Evolutionary conservation across 352 stramenopile species (phyloP).

Genomic region (Chrysophaeum taylorii): DNA sequence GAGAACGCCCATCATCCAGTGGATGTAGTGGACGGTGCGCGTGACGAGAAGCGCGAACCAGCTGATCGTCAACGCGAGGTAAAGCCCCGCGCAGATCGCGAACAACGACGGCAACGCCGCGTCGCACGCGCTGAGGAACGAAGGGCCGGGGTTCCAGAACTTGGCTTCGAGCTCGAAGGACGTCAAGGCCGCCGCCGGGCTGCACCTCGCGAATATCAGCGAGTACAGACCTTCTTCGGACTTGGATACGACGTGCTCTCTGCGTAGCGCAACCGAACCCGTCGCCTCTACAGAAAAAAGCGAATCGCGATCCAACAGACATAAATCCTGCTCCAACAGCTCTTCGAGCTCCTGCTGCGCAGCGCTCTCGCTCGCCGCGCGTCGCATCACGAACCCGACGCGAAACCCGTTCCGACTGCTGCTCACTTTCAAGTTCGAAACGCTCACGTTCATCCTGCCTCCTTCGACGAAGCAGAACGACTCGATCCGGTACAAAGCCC

Average conservation of each 20-base stretch:
- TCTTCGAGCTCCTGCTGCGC: conserved; percentile 38
- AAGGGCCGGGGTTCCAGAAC: conserved; percentile 58
- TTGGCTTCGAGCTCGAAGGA: conserved; percentile 58
- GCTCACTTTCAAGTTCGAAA: conserved; percentile 43
- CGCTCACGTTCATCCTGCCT: conserved; percentile 56
- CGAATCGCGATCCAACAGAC: conserved; percentile 33
- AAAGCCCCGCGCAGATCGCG: conserved; percentile 49
- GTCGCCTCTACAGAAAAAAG: conserved; percentile 51
- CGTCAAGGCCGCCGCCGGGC: not conserved
- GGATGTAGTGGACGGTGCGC: conserved; percentile 72
- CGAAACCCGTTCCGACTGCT: not conserved
- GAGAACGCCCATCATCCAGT: conserved; percentile 86
- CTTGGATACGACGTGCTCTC: conserved; percentile 25
- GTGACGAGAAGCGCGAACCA: conserved; percentile 22
- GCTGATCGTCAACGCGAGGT: conserved; percentile 41
- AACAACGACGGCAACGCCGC: conserved; percentile 50
- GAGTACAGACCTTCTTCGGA: conserved; percentile 71
- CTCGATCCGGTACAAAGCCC: conserved; percentile 68
- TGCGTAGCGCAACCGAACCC: conserved; percentile 68
- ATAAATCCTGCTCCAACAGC: conserved; percentile 48
- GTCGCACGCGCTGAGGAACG: conserved; percentile 58
- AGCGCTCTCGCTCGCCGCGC: conserved; percentile 23
- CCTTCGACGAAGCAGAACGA: conserved; percentile 65
- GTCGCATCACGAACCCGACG: conserved; percentile 25
- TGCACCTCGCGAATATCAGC: conserved; percentile 52